Evolutionary conservation across 208 protist species (phyloP), one percentile per base, ranked within the genome.

Genomic region (Crithidia sp.): DNA sequence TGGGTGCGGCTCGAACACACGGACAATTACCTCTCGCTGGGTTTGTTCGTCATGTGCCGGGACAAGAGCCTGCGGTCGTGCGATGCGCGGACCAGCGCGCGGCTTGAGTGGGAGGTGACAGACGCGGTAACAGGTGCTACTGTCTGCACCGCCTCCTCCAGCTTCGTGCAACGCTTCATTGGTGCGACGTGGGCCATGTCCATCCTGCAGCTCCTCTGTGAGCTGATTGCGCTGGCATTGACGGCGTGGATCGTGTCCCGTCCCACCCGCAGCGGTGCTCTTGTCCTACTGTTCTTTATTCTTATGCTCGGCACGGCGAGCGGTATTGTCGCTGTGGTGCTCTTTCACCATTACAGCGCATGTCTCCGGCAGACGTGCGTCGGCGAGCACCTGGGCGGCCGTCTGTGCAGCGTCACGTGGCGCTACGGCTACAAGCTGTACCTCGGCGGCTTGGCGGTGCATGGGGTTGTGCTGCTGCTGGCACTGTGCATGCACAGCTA

Each of bases 371-470:
- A 59, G 8, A 76, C 60, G 7, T 95, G 91, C 49, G 54, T 65
- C 9, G 81, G 80, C 9, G 63, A 71, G 14, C 77, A 82, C 62
- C 49, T 70, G 28, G 16, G 47, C 0, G 14, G 36, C 17, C 8
- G 12, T 28, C 4, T 55, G 9, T 95, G 88, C 67, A 28, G 39
- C 4, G 66, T 71, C 36, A 6, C 17, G 16, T 90, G 87, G 67
- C 65, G 66, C 19, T 95, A 85, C 85, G 88, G 81, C 19, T 93
- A 87, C 63, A 69, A 73, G 19, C 49, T 92, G 9, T 87, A 87
- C 75, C 87, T 93, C 47, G 87, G 79, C 7, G 66, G 81, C 2
- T 57, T 81, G 56, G 76, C 70, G 3, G 62, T 95, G 56, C 74
- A 93, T 57, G 81, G 76, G n/a, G 45, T 83, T 13, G 65, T 69